Evolutionary conservation across 139 green algal genomes (phyloP), one percentile per base, ranked within the genome.

Genomic region (Raphidocelis subcapitata): DNA sequence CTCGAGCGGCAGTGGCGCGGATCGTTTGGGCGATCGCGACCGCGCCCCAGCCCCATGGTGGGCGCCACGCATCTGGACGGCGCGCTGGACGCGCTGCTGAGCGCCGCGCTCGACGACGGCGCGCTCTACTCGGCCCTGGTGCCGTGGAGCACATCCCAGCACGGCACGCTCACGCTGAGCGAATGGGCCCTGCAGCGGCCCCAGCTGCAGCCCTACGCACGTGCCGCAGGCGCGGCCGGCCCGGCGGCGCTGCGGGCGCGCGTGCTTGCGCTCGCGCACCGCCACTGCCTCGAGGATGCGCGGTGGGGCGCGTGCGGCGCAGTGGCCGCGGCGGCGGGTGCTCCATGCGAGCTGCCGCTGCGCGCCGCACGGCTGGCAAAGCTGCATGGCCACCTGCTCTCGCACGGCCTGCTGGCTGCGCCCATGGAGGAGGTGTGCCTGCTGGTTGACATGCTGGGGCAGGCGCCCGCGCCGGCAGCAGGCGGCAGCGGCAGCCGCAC

Each of bases 371-470:
- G 57, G 23, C 41, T 75, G 20, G 56, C 69, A 0, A 75, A 67
- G 57, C 57, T 75, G 1, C 69, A 75, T 60, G 69, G 69, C 10
- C 69, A 75, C 57, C 37, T 75, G 41, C 56, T 75, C 23, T 32
- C 56, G 20, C 28, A 75, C n/a, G 56, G 56, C 3, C 41, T 67
- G 44, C n/a, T 61, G 37, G 28, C 69, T 2, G n/a, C 59, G 36
- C 35, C 65, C n/a, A 20, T 57, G 20, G 69, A 75, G 36, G 55
- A 75, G 56, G 24, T 75, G 57, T 47, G 55, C 41, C 14, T 49
- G 56, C 46, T 75, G 41, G 20, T 75, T 21, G 16, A 35, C 36
- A 28, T 75, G 26, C 26, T 75, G 12, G 55, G 37, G 14, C 41
- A 57, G 12, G 69, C 36, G 10, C 69, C 69, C 3, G 31, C 65